phyloP scores from a whole-genome alignment of 208 protist species.

The Acanthamoeba rhysodes region DNA sequence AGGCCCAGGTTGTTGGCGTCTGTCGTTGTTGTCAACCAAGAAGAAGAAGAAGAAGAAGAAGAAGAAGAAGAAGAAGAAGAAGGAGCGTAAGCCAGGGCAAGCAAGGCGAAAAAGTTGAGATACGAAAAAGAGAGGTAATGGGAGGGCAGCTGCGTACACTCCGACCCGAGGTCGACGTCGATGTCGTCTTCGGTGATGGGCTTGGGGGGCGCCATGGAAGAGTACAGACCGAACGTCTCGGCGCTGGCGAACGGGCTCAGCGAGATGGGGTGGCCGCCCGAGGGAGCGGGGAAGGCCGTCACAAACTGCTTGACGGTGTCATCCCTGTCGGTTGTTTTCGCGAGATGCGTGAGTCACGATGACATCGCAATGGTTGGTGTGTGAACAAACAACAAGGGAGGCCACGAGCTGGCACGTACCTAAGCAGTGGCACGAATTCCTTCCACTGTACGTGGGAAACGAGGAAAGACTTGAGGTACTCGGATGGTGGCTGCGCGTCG shows the following conservation, averaged over 20 bases:
- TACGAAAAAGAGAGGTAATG: neutral
- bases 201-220: neutral
- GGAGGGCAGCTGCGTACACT: neutral
- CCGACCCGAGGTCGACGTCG: slow-evolving; percentile 51
- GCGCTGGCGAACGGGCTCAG: slow-evolving; percentile 19
- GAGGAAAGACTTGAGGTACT: slow-evolving; percentile 59
- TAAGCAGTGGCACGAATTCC: slow-evolving; percentile 46
- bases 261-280: slow-evolving; percentile 42
- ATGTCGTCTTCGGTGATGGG: slow-evolving; percentile 52
- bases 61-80: neutral
- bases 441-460: slow-evolving; percentile 11
- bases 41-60: neutral
- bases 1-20: slow-evolving; percentile 64
- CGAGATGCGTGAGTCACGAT: neutral
- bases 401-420: neutral
- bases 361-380: neutral
- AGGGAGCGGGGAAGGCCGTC: slow-evolving; percentile 36
- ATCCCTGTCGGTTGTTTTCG: neutral
- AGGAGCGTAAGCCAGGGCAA: neutral
- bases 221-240: slow-evolving; percentile 66
- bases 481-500: slow-evolving; percentile 47
- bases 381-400: neutral
- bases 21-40: neutral
- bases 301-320: slow-evolving; percentile 45
- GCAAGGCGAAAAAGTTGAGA: too few species aligned